phyloP scores from a whole-genome alignment of 352 stramenopile species.

The Phytophthora ramorum region DNA sequence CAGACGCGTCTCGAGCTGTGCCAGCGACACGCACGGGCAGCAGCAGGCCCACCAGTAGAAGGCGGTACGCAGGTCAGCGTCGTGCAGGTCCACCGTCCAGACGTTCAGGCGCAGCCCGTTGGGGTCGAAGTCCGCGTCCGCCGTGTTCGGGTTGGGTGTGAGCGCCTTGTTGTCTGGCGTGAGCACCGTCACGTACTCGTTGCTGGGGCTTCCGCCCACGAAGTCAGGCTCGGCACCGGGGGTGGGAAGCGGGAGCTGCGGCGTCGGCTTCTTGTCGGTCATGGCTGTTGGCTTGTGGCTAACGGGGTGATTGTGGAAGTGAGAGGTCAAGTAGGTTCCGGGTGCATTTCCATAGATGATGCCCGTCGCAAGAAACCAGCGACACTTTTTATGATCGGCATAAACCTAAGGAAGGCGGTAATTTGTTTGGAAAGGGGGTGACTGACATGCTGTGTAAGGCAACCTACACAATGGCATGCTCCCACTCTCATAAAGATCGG shows the following conservation, averaged over 20 bases:
- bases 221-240: constrained; percentile 25
- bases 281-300: constrained; percentile 14
- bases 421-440: background rate
- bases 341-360: constrained; percentile 28
- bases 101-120: constrained; percentile 45
- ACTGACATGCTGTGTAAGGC: background rate
- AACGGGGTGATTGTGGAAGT: background rate
- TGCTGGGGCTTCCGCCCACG: constrained; percentile 31
- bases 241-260: constrained; percentile 27
- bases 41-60: constrained; percentile 48
- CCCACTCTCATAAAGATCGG: constrained; percentile 22
- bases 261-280: constrained; percentile 33
- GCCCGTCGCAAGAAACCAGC: constrained; percentile 10
- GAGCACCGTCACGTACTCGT: constrained; percentile 48
- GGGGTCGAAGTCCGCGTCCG: constrained; percentile 37
- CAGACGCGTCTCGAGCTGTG: constrained; percentile 44
- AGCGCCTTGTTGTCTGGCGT: constrained; percentile 41
- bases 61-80: constrained; percentile 35
- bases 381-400: constrained; percentile 23
- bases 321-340: background rate
- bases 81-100: constrained; percentile 36
- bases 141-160: background rate
- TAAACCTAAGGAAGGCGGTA: constrained; percentile 7
- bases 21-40: constrained; percentile 41
- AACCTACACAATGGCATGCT: constrained; percentile 9